phyloP scores from a whole-genome alignment of 768 basidiomycete genomes.

The Mycena galopus region DNA sequence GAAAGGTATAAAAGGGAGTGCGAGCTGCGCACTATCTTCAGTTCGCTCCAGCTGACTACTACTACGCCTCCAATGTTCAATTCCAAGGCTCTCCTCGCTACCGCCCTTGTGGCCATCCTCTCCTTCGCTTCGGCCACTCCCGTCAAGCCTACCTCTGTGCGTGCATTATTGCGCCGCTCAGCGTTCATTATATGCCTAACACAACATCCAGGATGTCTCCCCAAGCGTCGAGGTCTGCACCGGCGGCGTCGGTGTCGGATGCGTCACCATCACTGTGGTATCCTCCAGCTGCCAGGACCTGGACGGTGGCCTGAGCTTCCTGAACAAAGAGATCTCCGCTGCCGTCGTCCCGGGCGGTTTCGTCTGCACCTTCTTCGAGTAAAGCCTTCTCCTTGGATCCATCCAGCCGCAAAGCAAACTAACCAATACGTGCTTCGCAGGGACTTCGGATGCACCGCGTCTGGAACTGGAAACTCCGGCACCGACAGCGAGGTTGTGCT shows the following conservation, averaged over 20 bases:
- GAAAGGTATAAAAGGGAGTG: background rate
- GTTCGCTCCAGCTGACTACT: constrained; percentile 10
- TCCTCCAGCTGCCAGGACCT: constrained; percentile 5
- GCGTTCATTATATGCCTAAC: background rate
- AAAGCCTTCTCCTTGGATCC: background rate
- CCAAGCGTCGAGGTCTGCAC: constrained; percentile 8
- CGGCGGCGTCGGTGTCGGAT: background rate
- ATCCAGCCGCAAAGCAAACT: background rate
- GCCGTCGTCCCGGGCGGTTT: background rate
- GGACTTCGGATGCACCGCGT: background rate
- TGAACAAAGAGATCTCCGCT: constrained; percentile 3
- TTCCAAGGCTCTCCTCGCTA: constrained; percentile 10
- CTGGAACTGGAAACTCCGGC: background rate
- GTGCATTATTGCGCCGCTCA: background rate
- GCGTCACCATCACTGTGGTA: background rate
- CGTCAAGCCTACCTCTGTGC: background rate
- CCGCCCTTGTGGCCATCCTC: background rate
- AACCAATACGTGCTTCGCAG: background rate
- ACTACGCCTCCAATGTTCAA: constrained; percentile 18
- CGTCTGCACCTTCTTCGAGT: constrained; percentile 15
- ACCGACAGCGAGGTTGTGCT: background rate
- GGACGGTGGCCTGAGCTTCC: background rate
- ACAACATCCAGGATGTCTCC: background rate
- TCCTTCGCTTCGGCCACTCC: background rate
- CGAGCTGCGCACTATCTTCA: background rate